Conservation (phyloP, 2,329 filamentous ascomycete genomes). For the Chaetomiaceae sp. region DNA sequence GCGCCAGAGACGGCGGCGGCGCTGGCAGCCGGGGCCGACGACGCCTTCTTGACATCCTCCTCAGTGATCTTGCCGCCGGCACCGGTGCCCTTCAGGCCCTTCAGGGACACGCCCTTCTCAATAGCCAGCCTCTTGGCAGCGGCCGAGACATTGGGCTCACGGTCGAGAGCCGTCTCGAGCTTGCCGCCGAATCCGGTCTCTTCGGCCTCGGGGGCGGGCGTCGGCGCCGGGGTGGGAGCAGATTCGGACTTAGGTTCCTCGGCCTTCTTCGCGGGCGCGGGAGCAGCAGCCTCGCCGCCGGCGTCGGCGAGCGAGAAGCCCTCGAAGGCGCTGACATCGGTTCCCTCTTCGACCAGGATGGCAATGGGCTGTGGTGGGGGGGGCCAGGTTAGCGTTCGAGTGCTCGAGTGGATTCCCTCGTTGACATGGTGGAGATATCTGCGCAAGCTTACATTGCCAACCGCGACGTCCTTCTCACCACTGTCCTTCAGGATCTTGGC, state of each 20-base stretch:
- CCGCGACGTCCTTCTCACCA: constrained; percentile 88
- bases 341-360: constrained; percentile 86
- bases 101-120: constrained; percentile 75
- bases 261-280: constrained; percentile 60
- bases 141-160: constrained; percentile 67
- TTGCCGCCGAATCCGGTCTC: constrained; percentile 69
- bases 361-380: constrained; percentile 72
- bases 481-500: constrained; percentile 91
- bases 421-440: constrained; percentile 13
- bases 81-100: constrained; percentile 79
- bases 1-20: constrained; percentile 50
- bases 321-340: constrained; percentile 82
- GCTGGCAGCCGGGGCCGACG: constrained; percentile 50
- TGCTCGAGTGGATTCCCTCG: constrained; percentile 6
- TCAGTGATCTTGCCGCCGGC: constrained; percentile 83
- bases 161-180: constrained; percentile 78
- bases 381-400: constrained; percentile 14
- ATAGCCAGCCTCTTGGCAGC: constrained; percentile 77
- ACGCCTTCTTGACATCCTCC: constrained; percentile 84
- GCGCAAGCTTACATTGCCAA: constrained; percentile 75
- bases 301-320: constrained; percentile 85
- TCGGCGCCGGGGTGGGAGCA: constrained; percentile 53
- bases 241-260: constrained; percentile 59
- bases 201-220: constrained; percentile 55
- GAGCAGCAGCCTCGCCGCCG: constrained; percentile 67